Conservation (phyloP, 768 basidiomycete genomes). For the Rhizopogon salebrosus region DNA sequence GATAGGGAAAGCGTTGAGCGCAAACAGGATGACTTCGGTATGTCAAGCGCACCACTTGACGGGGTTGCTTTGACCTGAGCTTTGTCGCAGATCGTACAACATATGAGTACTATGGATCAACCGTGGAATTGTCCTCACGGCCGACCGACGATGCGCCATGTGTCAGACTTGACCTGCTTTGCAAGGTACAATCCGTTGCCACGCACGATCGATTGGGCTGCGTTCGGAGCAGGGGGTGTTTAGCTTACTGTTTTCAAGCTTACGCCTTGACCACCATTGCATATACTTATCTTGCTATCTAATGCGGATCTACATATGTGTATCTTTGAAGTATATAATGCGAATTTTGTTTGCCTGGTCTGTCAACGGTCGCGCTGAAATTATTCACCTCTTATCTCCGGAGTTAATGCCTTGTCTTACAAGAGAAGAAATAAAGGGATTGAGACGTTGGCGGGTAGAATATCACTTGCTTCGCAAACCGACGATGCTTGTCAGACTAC, state of each 20-base stretch:
- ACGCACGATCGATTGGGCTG: constrained; percentile 33
- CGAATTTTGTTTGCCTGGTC: too few relatives aligned
- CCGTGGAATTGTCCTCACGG: constrained; percentile 91
- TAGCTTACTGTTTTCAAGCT: not conserved
- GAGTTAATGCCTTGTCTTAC: too few relatives aligned
- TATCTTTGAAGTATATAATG: too few relatives aligned
- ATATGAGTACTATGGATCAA: constrained; percentile 82
- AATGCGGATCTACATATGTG: not conserved
- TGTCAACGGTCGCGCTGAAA: too few relatives aligned
- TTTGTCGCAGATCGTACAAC: constrained; percentile 54
- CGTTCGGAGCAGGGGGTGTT: constrained; percentile 8
- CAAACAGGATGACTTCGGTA: constrained; percentile 72
- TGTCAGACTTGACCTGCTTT: constrained; percentile 45
- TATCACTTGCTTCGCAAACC: too few relatives aligned
- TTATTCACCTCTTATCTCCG: too few relatives aligned
- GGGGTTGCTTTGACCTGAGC: not conserved
- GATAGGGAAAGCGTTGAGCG: constrained; percentile 83
- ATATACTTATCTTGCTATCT: not conserved
- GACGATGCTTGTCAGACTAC: too few relatives aligned
- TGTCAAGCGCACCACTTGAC: not conserved
- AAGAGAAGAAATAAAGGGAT: too few relatives aligned
- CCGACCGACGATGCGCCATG: constrained; percentile 77
- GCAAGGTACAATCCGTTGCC: constrained; percentile 9
- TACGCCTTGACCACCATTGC: not conserved
- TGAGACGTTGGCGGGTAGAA: too few relatives aligned